These are phyloP conservation scores for Eucalyptus regnans DNA, from an alignment of 345 rosid species.

Conservation along the genomic window DNA sequence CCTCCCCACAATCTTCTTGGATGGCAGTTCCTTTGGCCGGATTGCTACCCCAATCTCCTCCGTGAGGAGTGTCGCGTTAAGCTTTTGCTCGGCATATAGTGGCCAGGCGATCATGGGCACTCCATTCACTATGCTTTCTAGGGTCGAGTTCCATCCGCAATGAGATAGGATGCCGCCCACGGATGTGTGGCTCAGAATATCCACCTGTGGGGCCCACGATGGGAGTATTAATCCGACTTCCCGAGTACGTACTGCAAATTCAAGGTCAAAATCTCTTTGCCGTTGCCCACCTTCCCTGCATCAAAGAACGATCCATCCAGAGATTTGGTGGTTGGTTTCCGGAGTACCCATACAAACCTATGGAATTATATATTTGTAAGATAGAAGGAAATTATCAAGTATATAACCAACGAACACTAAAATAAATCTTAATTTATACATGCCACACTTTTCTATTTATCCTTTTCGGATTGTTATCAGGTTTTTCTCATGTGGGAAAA, in stretches of 20 bases:
- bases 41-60: conserved; percentile 42
- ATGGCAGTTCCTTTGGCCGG: conserved; percentile 1
- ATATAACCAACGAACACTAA: neutral
- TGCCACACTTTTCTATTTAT: neutral
- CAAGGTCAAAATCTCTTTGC: conserved; percentile 6
- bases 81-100: conserved; percentile 38
- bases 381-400: neutral
- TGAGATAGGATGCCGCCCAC: conserved; percentile 60
- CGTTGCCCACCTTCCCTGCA: neutral
- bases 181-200: conserved; percentile 34
- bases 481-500: neutral
- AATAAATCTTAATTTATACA: neutral
- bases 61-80: conserved; percentile 33
- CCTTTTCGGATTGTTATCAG: neutral
- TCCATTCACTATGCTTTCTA: conserved; percentile 40
- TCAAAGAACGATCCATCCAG: conserved; percentile 9
- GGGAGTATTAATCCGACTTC: conserved; percentile 28
- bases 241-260: conserved; percentile 26
- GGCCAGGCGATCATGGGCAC: conserved; percentile 57
- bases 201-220: conserved; percentile 52
- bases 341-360: conserved; percentile 52
- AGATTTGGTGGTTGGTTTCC: conserved; percentile 14
- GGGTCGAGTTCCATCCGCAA: conserved; percentile 67
- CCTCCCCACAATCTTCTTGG: conserved; percentile 11
- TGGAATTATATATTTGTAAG: neutral